Base-by-base conservation (phyloP, 768 basidiomycete species). In the Pisolithus sp. region DNA sequence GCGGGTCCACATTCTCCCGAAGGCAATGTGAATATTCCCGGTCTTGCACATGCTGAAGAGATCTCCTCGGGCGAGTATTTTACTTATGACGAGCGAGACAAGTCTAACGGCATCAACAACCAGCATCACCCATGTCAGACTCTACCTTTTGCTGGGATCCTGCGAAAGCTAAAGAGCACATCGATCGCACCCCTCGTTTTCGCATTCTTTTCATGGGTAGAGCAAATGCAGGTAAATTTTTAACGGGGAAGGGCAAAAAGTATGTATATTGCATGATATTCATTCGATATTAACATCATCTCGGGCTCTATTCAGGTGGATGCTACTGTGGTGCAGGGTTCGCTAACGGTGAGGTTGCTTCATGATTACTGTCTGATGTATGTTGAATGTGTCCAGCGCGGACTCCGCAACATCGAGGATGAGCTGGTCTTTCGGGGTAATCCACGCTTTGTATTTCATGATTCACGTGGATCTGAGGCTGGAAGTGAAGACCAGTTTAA, bases 191-290 rank as follows among this genome's bases (percentile, higher is more conserved):
- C 3, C 20, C 17, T 2, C 67, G 60, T 39, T 73, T 74, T 46
- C 68, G 73, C 3, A 65, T 73, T 24, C 68, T 75, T 38, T 56
- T 73, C 12, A 69, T 75, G 21, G 73, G 73, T 5, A 62, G 68
- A 46, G 68, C 70, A 4, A 73, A 73, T 47, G 63, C 71, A 1
- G 73, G 73, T 0, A 51, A 17, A 62, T 73, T 38, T 58, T 54
- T 15, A 56, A 62, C 53, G 20, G 50, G 5, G 5, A 46, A 0
- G 63, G 65, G 17, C 45, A 53, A 3, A 44, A 31, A 57, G 69
- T 70, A 7, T 15, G 5, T 41, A 21, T 4, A 6, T 9, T 2
- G 5, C 8, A 6, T 20, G 8, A 5, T 41, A 28, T 4, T 31
- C 1, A 40, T 17, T 1, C 17, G 41, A 23, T 2, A 9, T 41